A percentile compares a stretch with the other conserved stretches of the same genome.
phyloP scores from a whole-genome alignment of 768 basidiomycete genomes.

The Lactifluus subvellereus region DNA sequence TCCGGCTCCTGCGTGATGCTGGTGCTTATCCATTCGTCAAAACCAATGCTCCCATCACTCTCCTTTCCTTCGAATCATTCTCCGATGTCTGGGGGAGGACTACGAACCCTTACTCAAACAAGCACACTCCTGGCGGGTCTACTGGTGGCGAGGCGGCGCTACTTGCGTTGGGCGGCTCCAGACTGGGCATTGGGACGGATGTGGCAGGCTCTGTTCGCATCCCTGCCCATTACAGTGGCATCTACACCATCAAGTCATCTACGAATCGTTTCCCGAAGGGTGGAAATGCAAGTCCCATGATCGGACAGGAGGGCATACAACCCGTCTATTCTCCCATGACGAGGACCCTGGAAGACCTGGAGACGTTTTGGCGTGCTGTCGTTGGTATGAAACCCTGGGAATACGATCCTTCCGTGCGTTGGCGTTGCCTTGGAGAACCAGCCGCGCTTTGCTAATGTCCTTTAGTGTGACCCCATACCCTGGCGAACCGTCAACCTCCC shows the following conservation, averaged over 20 bases:
- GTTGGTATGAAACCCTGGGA: constrained; percentile 58
- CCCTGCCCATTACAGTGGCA: constrained; percentile 61
- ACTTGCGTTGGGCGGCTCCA: constrained; percentile 45
- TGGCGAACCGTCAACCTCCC: constrained; percentile 28
- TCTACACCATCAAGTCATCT: constrained; percentile 56
- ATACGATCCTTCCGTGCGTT: constrained; percentile 48
- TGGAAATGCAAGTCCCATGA: constrained; percentile 42
- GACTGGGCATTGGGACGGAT: constrained; percentile 49
- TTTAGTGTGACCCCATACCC: constrained; percentile 34
- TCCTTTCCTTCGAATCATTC: constrained; percentile 51
- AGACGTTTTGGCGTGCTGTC: constrained; percentile 60
- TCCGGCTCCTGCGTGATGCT: constrained; percentile 49
- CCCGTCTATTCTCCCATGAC: constrained; percentile 57
- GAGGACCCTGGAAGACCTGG: constrained; percentile 52
- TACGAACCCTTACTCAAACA: constrained; percentile 53
- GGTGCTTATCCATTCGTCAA: constrained; percentile 65
- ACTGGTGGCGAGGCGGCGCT: constrained; percentile 64
- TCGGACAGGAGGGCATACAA: constrained; percentile 54
- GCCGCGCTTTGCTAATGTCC: background rate
- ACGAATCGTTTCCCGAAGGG: constrained; percentile 50
- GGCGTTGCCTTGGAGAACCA: background rate
- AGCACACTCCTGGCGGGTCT: constrained; percentile 57
- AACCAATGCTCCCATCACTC: constrained; percentile 56
- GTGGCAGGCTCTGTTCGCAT: constrained; percentile 64
- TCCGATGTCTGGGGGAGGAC: constrained; percentile 57